Evolutionary conservation across 1,284 basidiomycete genomes (phyloP).

Genomic region (Cutaneotrichosporon dermatis): DNA sequence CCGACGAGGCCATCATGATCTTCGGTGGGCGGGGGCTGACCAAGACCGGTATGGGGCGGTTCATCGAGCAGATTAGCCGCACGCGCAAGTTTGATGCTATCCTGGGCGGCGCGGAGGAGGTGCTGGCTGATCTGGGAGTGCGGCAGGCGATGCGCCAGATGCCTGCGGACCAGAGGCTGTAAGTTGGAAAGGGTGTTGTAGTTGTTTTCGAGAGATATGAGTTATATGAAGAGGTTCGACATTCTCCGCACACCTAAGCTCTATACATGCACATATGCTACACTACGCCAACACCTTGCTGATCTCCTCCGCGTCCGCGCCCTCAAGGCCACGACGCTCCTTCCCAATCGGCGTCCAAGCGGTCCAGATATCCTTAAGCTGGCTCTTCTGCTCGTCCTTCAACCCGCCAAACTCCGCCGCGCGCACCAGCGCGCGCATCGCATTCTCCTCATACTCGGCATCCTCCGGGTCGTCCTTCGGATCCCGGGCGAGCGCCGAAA

Average conservation of each 20-base stretch:
- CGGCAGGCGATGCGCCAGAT: conserved; percentile 46
- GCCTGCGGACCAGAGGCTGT: conserved; percentile 23
- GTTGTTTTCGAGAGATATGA: too few species aligned
- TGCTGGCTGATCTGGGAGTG: conserved; percentile 54
- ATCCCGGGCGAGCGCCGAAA: conserved; percentile 54
- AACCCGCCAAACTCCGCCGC: conserved; percentile 42
- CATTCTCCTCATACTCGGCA: conserved; percentile 75
- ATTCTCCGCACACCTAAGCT: too few species aligned
- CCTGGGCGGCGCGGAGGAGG: conserved; percentile 49
- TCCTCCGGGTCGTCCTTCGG: conserved; percentile 65
- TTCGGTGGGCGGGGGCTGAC: conserved; percentile 39
- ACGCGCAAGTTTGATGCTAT: conserved; percentile 84
- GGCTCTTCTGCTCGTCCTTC: conserved; percentile 36
- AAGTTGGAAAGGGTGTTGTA: background rate
- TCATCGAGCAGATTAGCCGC: conserved; percentile 53
- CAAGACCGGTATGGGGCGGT: conserved; percentile 53
- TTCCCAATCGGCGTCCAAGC: conserved; percentile 33
- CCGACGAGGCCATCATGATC: conserved; percentile 53
- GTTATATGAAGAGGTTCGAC: too few species aligned
- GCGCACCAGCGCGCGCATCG: conserved; percentile 57
- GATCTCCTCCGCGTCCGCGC: conserved; percentile 24
- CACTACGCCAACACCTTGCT: background rate
- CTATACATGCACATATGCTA: background rate
- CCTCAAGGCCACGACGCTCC: conserved; percentile 38
- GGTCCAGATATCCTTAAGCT: conserved; percentile 31